Percentiles rank a stretch among this genome's conserved stretches.
These are phyloP conservation scores for Priceomyces haplophilus DNA, from an alignment of 805 yeast species.

Conservation along the genomic window DNA sequence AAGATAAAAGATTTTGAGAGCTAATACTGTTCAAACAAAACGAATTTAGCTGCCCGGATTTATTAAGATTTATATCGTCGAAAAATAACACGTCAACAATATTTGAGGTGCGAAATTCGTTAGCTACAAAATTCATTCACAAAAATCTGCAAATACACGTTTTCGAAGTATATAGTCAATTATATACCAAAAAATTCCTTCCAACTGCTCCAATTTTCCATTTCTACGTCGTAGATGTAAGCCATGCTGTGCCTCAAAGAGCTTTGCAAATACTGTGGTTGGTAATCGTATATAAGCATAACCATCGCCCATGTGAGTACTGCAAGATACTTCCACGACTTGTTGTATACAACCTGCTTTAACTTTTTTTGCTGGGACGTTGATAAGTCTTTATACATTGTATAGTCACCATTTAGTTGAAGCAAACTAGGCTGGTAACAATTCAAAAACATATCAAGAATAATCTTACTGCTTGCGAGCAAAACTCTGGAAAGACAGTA, in stretches of 20 bases:
- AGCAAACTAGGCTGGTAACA: slow-evolving; percentile 30
- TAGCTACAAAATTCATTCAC: background rate
- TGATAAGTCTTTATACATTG: slow-evolving; percentile 26
- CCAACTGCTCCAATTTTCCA: slow-evolving; percentile 49
- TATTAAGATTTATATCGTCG: background rate
- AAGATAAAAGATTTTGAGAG: background rate
- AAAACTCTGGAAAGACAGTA: slow-evolving; percentile 69
- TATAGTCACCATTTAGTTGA: slow-evolving; percentile 14
- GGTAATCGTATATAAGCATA: slow-evolving; percentile 64
- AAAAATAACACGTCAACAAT: slow-evolving; percentile 3
- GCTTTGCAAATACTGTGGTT: slow-evolving; percentile 60
- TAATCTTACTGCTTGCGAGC: slow-evolving; percentile 56
- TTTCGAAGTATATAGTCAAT: background rate
- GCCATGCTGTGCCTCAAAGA: slow-evolving; percentile 67
- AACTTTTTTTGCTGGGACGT: slow-evolving; percentile 32
- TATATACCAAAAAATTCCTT: slow-evolving; percentile 40
- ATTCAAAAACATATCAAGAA: slow-evolving; percentile 38
- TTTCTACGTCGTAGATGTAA: slow-evolving; percentile 62
- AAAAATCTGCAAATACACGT: background rate
- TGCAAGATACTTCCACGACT: slow-evolving; percentile 58
- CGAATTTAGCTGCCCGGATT: background rate
- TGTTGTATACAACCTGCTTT: slow-evolving; percentile 26
- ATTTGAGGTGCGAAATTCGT: background rate
- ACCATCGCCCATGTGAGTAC: slow-evolving; percentile 70
- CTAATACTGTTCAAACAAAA: background rate